Evolutionary conservation across 139 green algal genomes (phyloP).

Genomic region (Micractinium conductrix): DNA sequence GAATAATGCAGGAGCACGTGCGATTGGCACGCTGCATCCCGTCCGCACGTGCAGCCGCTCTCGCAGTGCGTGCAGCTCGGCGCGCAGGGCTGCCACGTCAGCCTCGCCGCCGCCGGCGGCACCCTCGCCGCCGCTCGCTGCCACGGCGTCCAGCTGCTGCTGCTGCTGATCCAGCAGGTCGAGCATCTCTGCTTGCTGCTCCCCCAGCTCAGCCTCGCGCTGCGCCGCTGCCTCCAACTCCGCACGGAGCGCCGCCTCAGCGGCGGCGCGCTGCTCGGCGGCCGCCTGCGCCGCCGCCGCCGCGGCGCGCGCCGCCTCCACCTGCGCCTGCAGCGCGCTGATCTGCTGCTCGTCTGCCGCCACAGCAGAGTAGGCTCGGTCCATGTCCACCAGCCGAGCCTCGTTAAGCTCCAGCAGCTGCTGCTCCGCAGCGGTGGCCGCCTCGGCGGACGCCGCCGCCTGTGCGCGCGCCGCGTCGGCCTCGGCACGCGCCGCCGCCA

Average conservation of each 20-base stretch:
- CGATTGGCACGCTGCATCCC: not conserved
- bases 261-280: not conserved
- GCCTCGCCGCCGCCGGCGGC: not conserved
- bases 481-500: not conserved
- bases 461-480: not conserved
- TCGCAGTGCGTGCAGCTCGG: conserved; percentile 11
- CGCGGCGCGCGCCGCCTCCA: not conserved
- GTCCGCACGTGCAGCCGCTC: not conserved
- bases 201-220: not conserved
- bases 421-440: not conserved
- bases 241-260: not conserved
- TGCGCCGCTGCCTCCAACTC: not conserved
- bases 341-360: not conserved
- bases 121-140: not conserved
- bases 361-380: not conserved
- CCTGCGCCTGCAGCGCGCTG: not conserved
- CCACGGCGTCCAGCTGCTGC: not conserved
- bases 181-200: not conserved
- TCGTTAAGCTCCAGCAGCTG: not conserved
- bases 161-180: conserved; percentile 5
- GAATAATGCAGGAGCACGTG: too few species aligned
- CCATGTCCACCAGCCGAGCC: not conserved
- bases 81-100: not conserved
- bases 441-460: not conserved
- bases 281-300: not conserved